These are phyloP conservation scores for Myochromella boudieri DNA, from an alignment of 768 basidiomycete species.

Conservation along the genomic window DNA sequence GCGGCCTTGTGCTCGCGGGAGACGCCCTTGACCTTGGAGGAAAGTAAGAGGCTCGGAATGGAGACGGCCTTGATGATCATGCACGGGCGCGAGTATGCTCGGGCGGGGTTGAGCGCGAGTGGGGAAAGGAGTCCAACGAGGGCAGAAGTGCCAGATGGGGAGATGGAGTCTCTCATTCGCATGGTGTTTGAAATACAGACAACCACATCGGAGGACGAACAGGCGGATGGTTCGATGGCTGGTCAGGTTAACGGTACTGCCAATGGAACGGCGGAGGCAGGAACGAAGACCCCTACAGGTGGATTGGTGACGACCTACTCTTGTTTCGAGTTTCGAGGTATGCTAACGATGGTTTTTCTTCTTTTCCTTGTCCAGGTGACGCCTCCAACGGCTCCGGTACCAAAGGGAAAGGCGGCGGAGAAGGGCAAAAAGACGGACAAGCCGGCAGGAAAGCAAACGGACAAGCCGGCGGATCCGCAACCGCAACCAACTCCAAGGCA, in stretches of 20 bases:
- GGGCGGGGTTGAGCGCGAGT: slow-evolving; percentile 22
- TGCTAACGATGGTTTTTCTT: slow-evolving; percentile 5
- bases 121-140: slow-evolving; percentile 18
- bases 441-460: neutral
- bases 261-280: slow-evolving; percentile 4
- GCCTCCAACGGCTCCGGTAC: neutral
- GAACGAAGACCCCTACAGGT: slow-evolving; percentile 19
- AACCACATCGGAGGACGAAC: neutral
- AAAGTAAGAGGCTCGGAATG: slow-evolving; percentile 54
- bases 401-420: neutral
- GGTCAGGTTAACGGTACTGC: neutral
- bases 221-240: neutral
- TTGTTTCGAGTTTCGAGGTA: neutral
- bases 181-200: slow-evolving; percentile 11
- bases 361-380: neutral
- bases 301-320: slow-evolving; percentile 19
- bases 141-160: slow-evolving; percentile 11
- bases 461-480: slow-evolving; percentile 5
- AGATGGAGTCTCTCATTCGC: slow-evolving; percentile 17
- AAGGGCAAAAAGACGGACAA: neutral
- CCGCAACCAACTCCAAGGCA: neutral
- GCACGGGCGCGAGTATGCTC: slow-evolving; percentile 47
- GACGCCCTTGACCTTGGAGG: slow-evolving; percentile 51
- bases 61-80: slow-evolving; percentile 50
- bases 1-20: slow-evolving; percentile 50